These are phyloP conservation scores for Taphrina sp. DNA, from an alignment of 1,139 yeast genomes.

Conservation along the genomic window DNA sequence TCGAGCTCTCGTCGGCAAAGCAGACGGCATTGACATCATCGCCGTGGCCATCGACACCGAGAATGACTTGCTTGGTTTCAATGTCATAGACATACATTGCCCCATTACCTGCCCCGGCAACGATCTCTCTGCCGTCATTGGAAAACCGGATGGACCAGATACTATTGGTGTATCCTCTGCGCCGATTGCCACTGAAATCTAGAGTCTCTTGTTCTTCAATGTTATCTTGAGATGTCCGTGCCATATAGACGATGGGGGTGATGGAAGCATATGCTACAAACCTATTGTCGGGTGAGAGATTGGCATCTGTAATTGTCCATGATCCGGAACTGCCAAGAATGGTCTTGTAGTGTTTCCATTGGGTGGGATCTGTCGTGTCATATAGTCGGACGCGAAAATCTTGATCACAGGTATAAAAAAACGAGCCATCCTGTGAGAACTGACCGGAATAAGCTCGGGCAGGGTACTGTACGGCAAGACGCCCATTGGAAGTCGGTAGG, in stretches of 20 bases:
- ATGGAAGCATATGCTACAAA: conserved; percentile 39
- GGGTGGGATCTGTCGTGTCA: conserved; percentile 39
- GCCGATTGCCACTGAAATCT: conserved; percentile 32
- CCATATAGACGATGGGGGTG: conserved; percentile 38
- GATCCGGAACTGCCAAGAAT: conserved; percentile 38
- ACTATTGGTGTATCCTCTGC: conserved; percentile 32
- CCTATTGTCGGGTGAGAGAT: conserved; percentile 40
- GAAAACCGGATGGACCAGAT: conserved; percentile 41
- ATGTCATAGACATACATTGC: conserved; percentile 38
- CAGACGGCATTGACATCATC: conserved; percentile 62
- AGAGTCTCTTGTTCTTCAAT: conserved; percentile 35
- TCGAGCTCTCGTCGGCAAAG: conserved; percentile 72
- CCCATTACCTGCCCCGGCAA: conserved; percentile 40
- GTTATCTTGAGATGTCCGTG: conserved; percentile 37
- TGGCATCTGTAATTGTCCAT: conserved; percentile 44
- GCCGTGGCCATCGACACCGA: conserved; percentile 67
- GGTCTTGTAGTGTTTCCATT: conserved; percentile 37
- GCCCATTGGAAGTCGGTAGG: conserved; percentile 35
- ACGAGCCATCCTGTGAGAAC: conserved; percentile 42
- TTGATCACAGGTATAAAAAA: conserved; percentile 41
- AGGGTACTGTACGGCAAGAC: conserved; percentile 35
- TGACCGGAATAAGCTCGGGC: conserved; percentile 43
- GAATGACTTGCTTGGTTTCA: conserved; percentile 47
- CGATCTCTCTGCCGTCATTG: conserved; percentile 38
- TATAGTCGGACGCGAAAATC: conserved; percentile 41